Conservation (phyloP, 1,284 basidiomycete genomes). For the Tilletia horrida region DNA sequence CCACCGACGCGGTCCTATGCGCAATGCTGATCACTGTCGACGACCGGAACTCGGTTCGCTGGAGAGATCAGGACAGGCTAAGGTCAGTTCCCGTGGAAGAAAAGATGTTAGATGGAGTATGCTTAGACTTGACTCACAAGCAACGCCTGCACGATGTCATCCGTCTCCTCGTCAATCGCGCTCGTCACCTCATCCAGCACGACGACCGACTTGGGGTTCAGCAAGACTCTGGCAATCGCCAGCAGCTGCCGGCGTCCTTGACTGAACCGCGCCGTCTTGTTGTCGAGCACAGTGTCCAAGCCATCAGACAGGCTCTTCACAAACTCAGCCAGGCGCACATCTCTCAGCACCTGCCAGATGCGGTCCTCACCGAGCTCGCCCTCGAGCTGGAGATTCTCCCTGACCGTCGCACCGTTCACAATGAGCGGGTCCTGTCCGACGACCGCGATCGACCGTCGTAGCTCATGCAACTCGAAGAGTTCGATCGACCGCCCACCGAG, state of each 20-base stretch:
- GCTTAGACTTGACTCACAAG: constrained; percentile 20
- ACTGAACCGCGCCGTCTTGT: constrained; percentile 27
- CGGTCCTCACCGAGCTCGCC: constrained; percentile 31
- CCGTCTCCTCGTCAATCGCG: constrained; percentile 34
- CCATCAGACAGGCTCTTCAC: constrained; percentile 36
- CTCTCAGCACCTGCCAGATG: constrained; percentile 46
- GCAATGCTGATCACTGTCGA: constrained; percentile 14
- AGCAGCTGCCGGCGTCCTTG: constrained; percentile 54
- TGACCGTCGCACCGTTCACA: constrained; percentile 38
- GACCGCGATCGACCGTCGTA: constrained; percentile 37
- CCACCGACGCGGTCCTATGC: background rate
- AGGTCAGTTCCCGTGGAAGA: background rate
- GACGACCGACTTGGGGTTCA: constrained; percentile 59
- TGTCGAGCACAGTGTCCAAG: constrained; percentile 27
- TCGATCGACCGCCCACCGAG: constrained; percentile 33
- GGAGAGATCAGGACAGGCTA: background rate
- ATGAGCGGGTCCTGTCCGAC: constrained; percentile 49
- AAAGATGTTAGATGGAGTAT: background rate
- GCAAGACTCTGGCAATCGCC: constrained; percentile 60
- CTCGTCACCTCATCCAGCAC: constrained; percentile 59
- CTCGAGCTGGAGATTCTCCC: constrained; percentile 48
- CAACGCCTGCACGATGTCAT: constrained; percentile 65
- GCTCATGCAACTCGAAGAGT: constrained; percentile 22
- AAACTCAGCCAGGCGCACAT: constrained; percentile 40
- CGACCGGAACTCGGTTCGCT: background rate